A percentile compares a stretch with the other conserved stretches of the same genome.
These are phyloP conservation scores for Citeromyces siamensis DNA, from an alignment of 1,139 yeast species.

Conservation along the genomic window DNA sequence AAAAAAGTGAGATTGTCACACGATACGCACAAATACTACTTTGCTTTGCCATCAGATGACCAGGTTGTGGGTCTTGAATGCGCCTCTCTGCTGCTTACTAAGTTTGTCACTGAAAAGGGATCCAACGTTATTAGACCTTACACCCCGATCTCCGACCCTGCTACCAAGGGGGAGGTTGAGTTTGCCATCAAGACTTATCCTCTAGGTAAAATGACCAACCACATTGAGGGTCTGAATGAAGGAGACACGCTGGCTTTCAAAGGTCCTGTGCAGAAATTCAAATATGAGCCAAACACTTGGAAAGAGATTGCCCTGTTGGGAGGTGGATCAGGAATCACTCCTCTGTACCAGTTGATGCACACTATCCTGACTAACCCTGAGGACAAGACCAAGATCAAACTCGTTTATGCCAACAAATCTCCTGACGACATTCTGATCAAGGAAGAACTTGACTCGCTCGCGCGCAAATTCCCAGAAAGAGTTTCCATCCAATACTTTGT, in stretches of 20 bases:
- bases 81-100: constrained; percentile 75
- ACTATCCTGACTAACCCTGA: constrained; percentile 58
- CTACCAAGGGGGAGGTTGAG: constrained; percentile 62
- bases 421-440: constrained; percentile 69
- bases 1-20: constrained; percentile 42
- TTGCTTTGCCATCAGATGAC: constrained; percentile 58
- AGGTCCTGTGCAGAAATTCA: constrained; percentile 92
- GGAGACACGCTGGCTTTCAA: constrained; percentile 82
- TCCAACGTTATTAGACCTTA: constrained; percentile 89
- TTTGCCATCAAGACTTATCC: constrained; percentile 79
- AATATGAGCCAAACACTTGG: constrained; percentile 81
- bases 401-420: constrained; percentile 71
- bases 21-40: constrained; percentile 59
- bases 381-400: constrained; percentile 76
- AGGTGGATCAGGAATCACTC: constrained; percentile 96
- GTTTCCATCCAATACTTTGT: constrained; percentile 70
- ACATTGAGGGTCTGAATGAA: constrained; percentile 57
- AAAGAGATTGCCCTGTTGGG: constrained; percentile 76
- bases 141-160: constrained; percentile 76
- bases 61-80: constrained; percentile 67
- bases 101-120: constrained; percentile 77
- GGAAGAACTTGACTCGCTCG: constrained; percentile 60
- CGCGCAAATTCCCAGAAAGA: constrained; percentile 58
- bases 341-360: constrained; percentile 76
- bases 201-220: constrained; percentile 59